A percentile compares a stretch with the other conserved stretches of the same genome.
Conservation (phyloP, 2,329 filamentous ascomycete species). For the Hyphodiscus sp. region DNA sequence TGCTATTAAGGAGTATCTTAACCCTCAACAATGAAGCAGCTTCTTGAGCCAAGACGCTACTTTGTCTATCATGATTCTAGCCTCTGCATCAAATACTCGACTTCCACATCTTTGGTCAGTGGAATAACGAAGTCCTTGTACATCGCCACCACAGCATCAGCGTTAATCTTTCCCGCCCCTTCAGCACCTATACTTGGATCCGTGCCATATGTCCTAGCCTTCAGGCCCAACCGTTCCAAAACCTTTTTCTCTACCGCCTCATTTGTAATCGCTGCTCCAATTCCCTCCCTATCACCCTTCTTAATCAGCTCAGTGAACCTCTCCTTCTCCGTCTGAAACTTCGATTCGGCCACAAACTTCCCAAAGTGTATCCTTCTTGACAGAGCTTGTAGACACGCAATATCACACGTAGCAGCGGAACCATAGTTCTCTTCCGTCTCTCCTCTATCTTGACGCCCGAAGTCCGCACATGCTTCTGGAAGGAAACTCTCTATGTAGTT, state of each 20-base stretch:
- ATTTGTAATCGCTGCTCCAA: constrained; percentile 88
- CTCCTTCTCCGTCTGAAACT: constrained; percentile 79
- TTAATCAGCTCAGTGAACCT: constrained; percentile 78
- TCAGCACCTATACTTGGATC: constrained; percentile 65
- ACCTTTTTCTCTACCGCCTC: constrained; percentile 85
- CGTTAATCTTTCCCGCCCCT: constrained; percentile 75
- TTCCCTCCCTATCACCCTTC: constrained; percentile 69
- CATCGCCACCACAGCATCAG: constrained; percentile 84
- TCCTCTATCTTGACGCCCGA: constrained; percentile 70
- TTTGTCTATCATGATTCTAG: constrained; percentile 40
- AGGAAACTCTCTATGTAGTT: constrained; percentile 81
- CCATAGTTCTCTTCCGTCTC: constrained; percentile 94
- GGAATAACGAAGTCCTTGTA: constrained; percentile 93
- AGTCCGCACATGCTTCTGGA: constrained; percentile 73
- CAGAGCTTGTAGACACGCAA: constrained; percentile 81
- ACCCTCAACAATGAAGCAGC: constrained; percentile 37
- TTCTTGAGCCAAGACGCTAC: constrained; percentile 10
- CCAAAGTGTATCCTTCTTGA: constrained; percentile 93
- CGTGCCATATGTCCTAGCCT: constrained; percentile 88
- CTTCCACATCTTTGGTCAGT: constrained; percentile 95
- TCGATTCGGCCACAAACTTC: constrained; percentile 95
- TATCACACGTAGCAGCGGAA: constrained; percentile 84
- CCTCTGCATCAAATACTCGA: constrained; percentile 96
- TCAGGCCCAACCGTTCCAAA: constrained; percentile 75
- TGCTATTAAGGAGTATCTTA: constrained; percentile 69